Evolutionary conservation across 2,329 filamentous ascomycete genomes (phyloP), one percentile per base, ranked within the genome.

Genomic region (Alternaria rosae): DNA sequence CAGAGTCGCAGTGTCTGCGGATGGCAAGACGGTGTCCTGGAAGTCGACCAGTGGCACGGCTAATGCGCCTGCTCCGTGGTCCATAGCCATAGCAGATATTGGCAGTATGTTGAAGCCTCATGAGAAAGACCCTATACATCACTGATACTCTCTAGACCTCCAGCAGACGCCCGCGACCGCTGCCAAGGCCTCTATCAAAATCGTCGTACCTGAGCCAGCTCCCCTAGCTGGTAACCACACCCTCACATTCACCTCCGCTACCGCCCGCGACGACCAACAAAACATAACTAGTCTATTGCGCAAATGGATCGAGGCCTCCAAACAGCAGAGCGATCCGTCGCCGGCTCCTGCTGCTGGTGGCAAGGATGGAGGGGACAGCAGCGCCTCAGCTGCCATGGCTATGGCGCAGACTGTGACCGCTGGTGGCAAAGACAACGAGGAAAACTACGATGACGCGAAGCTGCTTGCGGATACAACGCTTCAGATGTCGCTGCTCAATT

Each of bases 81-180:
- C 88, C 1, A 86, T 98, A 60, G 81, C 86, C 8, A 86, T 97
- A 57, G 82, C 87, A 58, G 90, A 90, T 71, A 94, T 98, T 74
- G 93, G 91, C 53, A 97, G 92, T 95, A 84, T 76, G 90, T 35
- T n/a, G 23, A 38, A 21, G 12, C 42, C n/a, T 42, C 25, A 44
- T 35, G 62, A 59, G 47, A 42, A 57, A 56, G 54, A 50, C 23
- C 25, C 30, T 15, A 26, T 50, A 54, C 25, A 11, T 44, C 42
- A 62, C 55, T 65, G 59, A 66, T 65, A 42, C 47, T 57, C 10
- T 55, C 30, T 70, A 95, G 92, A 98, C 81, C 87, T 99, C 51
- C 94, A 99, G 79, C 94, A 98, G 79, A 98, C 95, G 1, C 94
- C 95, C 12, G 92, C 93, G 62, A 89, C 85, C n/a, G 89, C 88